Conservation (phyloP, 371 early-diverging fungal genomes). For the Mucor plumbeus region DNA sequence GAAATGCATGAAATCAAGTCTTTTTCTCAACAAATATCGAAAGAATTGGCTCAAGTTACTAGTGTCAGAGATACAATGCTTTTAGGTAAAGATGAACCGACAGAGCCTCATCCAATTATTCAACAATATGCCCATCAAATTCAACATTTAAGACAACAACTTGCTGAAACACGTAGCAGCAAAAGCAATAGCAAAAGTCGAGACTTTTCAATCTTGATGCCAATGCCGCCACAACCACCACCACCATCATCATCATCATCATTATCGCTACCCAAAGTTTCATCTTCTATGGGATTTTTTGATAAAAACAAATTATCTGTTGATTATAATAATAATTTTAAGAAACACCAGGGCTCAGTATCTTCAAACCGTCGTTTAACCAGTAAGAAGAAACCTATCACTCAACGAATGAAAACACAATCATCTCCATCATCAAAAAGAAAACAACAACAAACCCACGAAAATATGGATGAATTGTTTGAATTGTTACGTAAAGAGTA, state of each 20-base stretch:
- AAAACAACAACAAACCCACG: constrained; percentile 2
- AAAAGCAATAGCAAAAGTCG: constrained; percentile 6
- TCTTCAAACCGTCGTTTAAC: constrained; percentile 13
- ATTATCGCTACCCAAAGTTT: neutral
- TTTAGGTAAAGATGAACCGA: constrained; percentile 27
- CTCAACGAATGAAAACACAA: constrained; percentile 16
- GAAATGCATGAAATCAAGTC: constrained; percentile 46
- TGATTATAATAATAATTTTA: neutral
- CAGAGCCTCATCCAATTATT: constrained; percentile 48
- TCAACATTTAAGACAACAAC: constrained; percentile 45
- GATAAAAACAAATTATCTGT: neutral
- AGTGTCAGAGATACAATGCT: constrained; percentile 56
- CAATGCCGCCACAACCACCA: neutral
- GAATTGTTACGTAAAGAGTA: constrained; percentile 13
- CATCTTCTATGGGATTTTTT: constrained; percentile 9
- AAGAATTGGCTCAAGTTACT: constrained; percentile 46
- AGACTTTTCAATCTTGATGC: neutral
- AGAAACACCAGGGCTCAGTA: constrained; percentile 1
- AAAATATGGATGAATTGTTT: constrained; percentile 15
- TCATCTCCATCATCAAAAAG: neutral
- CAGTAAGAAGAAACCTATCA: constrained; percentile 13
- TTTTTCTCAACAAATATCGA: constrained; percentile 36
- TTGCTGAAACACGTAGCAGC: constrained; percentile 37
- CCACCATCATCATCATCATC: neutral
- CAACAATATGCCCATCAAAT: constrained; percentile 39